phyloP scores from a whole-genome alignment of 305 asterid genomes.

The Coffea humblotiana region DNA sequence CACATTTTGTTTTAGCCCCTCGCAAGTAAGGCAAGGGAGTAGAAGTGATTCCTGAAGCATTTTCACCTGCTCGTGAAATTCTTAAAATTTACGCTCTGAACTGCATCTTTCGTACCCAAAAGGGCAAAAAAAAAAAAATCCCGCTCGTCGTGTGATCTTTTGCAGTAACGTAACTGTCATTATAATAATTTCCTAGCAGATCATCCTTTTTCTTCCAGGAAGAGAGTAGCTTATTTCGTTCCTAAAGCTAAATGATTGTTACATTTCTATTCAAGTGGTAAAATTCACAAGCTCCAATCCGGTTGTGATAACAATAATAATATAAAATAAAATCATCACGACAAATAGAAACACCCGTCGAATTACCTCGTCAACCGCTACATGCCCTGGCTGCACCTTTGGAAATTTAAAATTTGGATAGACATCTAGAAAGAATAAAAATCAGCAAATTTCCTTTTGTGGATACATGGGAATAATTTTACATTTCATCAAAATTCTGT shows the following conservation, averaged over 20 bases:
- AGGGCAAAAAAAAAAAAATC: too few species aligned
- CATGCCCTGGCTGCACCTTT: not conserved
- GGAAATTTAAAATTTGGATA: not conserved
- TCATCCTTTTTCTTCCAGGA: not conserved
- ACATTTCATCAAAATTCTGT: slow-evolving; percentile 17
- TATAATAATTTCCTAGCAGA: not conserved
- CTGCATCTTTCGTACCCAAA: too few species aligned
- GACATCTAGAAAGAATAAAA: not conserved
- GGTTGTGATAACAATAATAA: not conserved
- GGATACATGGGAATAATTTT: slow-evolving; percentile 2
- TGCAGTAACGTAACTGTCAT: too few species aligned
- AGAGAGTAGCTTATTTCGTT: not conserved
- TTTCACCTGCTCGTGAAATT: not conserved
- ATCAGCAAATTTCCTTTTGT: not conserved
- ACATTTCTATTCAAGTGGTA: not conserved
- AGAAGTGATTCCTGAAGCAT: too few species aligned
- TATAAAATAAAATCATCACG: not conserved
- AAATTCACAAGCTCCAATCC: not conserved
- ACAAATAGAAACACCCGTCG: not conserved
- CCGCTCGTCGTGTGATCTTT: too few species aligned
- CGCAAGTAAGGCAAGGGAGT: too few species aligned
- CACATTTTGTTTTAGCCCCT: too few species aligned
- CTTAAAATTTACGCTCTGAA: too few species aligned
- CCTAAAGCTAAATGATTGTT: not conserved
- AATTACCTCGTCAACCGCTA: not conserved